Evolutionary conservation across 768 basidiomycete genomes (phyloP), one percentile per base, ranked within the genome.

Genomic region (Tylopilus felleus): DNA sequence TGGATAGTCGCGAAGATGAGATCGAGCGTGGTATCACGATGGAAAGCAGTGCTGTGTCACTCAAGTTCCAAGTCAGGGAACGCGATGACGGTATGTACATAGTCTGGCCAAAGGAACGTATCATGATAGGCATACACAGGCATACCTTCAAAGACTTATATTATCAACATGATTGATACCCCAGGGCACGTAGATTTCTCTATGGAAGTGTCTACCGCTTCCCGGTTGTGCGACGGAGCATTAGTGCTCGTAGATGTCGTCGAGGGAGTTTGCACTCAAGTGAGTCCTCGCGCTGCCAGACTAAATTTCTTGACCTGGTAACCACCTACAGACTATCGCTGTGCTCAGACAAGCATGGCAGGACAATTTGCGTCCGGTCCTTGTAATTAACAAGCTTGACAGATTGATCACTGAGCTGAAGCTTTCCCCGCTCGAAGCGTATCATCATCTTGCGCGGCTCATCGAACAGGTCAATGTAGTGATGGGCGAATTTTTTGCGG

Each of bases 181-280:
- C 97, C 97, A 16, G 97, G 97, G 4, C 97, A 99, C 73, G 96
- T 99, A 22, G 97, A 98, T 71, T 99, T 99, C 62, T 95, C 94
- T 0, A 93, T 88, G 51, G 97, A 98, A 68, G 97, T 99, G 0
- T 98, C 94, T 1, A 90, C 93, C 1, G 94, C 96, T 21, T 91
- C 94, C 13, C 77, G 95, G 46, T 67, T 99, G 23, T 97, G 94
- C 61, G 97, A 98, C 71, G 97, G 97, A 14, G 93, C 96, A 2
- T 79, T 99, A 7, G 90, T 99, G 38, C 75, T 99, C 6, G 93
- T 99, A 1, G 97, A 99, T 68, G 93, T 91, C 2, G 93, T 98
- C 1, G 97, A 98, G 73, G 97, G 97, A 13, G 97, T 99, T 21
- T 98, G 94, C 70, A 98, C 96, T 1, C 97, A 98, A 77, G 95